Percentiles rank a stretch among this genome's conserved stretches.
Evolutionary conservation across 208 protist species (phyloP).

Genomic region (Porcisia deanei): DNA sequence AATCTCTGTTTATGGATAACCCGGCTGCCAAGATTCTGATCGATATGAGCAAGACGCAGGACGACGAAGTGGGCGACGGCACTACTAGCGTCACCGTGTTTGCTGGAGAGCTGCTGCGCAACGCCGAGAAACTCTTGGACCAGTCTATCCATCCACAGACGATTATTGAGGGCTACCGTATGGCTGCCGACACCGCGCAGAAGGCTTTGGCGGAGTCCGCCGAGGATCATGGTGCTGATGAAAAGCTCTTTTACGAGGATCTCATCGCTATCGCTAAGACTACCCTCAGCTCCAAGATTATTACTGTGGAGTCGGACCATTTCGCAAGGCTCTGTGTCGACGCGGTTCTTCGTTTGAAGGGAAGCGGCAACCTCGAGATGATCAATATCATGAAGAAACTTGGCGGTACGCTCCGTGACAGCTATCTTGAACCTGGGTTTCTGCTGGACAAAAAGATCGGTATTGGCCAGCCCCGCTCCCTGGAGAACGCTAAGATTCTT

Average conservation of each 20-base stretch:
- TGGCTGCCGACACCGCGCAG: conserved; percentile 82
- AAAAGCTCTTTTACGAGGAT: conserved; percentile 95
- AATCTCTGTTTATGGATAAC: conserved; percentile 98
- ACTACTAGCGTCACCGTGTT: conserved; percentile 99
- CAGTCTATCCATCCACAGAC: conserved; percentile 99
- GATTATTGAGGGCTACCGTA: conserved; percentile 95
- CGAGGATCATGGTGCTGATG: conserved; percentile 85
- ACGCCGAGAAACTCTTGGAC: conserved; percentile 98
- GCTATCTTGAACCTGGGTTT: conserved; percentile 99
- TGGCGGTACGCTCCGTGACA: conserved; percentile 97
- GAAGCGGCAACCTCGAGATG: conserved; percentile 96
- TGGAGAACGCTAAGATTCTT: conserved; percentile 99
- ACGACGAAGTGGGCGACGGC: conserved; percentile 99
- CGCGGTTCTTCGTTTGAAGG: conserved; percentile 96
- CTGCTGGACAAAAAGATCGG: conserved; percentile 99
- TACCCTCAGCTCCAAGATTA: conserved; percentile 99
- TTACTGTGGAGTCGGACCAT: conserved; percentile 96
- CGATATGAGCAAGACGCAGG: conserved; percentile 99
- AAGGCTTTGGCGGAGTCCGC: conserved; percentile 78
- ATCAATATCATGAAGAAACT: conserved; percentile 99
- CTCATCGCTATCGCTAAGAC: conserved; percentile 99
- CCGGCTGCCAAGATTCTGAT: conserved; percentile 99
- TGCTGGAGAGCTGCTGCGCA: conserved; percentile 98
- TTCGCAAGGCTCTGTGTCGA: conserved; percentile 99
- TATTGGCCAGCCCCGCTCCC: conserved; percentile 96